phyloP scores from a whole-genome alignment of 2,329 filamentous ascomycete species.

The Colletotrichum sp. region DNA sequence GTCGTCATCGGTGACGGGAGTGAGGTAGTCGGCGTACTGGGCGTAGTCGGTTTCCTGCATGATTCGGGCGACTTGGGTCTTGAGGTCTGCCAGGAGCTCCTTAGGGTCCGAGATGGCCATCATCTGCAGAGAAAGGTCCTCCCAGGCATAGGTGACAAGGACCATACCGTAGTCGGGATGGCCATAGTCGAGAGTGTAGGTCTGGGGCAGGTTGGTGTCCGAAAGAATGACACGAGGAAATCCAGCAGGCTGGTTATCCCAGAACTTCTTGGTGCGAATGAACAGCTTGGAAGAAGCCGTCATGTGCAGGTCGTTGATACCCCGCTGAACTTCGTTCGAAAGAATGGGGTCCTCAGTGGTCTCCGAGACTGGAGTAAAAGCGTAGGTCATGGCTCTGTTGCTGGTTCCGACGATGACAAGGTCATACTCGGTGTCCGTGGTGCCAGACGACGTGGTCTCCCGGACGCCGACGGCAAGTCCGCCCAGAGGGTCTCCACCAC shows the following conservation, averaged over 20 bases:
- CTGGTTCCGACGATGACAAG: neutral
- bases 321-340: neutral
- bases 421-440: neutral
- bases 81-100: neutral
- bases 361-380: neutral
- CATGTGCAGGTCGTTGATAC: neutral
- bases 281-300: neutral
- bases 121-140: neutral
- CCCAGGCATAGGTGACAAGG: neutral
- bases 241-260: neutral
- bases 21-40: neutral
- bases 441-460: neutral
- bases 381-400: neutral
- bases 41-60: neutral
- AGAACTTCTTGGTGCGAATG: neutral
- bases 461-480: neutral
- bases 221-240: neutral
- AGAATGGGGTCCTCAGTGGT: neutral
- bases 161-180: neutral
- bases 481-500: neutral
- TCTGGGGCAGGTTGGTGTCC: neutral
- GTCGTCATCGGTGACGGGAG: neutral
- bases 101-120: neutral
- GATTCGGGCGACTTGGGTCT: neutral
- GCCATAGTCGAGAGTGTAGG: neutral